A percentile compares a stretch with the other conserved stretches of the same genome.
Conservation (phyloP, 2,329 filamentous ascomycete genomes). For the Fusarium globosum region DNA sequence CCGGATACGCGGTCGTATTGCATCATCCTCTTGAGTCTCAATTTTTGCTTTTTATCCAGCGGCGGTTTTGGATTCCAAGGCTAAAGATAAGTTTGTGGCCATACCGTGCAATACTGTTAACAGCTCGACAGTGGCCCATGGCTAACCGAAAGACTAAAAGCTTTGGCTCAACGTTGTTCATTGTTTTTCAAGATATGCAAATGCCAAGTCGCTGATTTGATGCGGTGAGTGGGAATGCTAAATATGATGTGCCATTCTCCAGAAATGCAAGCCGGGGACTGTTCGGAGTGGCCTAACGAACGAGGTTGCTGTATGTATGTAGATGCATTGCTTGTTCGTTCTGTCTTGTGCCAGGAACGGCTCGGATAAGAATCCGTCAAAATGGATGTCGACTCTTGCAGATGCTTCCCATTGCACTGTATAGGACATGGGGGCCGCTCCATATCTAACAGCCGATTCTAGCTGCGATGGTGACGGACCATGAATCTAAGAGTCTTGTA, state of each 20-base stretch:
- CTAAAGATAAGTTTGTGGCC: conserved; percentile 8
- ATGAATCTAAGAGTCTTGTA: conserved; percentile 13
- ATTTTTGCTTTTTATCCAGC: conserved; percentile 33
- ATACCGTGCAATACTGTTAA: conserved; percentile 12
- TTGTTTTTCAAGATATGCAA: conserved; percentile 19
- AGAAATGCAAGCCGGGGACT: conserved; percentile 32
- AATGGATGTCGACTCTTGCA: conserved; percentile 31
- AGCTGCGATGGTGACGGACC: conserved; percentile 1
- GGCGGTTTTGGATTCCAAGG: conserved; percentile 26
- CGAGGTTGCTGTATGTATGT: neutral
- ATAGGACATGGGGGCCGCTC: neutral
- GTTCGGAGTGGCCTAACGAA: conserved; percentile 13
- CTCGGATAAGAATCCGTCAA: conserved; percentile 23
- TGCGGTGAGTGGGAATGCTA: conserved; percentile 23
- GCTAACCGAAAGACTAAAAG: conserved; percentile 5
- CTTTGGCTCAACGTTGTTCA: conserved; percentile 11
- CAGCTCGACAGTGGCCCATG: neutral
- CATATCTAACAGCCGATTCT: neutral
- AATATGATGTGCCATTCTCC: conserved; percentile 36
- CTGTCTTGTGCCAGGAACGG: conserved; percentile 2
- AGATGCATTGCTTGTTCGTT: neutral
- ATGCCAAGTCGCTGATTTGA: conserved; percentile 36
- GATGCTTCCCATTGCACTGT: neutral
- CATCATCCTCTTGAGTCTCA: conserved; percentile 36
- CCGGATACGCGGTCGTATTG: conserved; percentile 35